Percentiles rank a stretch among this genome's conserved stretches.
Conservation (phyloP, 2,329 filamentous ascomycete species). For the Didymella glomerata region DNA sequence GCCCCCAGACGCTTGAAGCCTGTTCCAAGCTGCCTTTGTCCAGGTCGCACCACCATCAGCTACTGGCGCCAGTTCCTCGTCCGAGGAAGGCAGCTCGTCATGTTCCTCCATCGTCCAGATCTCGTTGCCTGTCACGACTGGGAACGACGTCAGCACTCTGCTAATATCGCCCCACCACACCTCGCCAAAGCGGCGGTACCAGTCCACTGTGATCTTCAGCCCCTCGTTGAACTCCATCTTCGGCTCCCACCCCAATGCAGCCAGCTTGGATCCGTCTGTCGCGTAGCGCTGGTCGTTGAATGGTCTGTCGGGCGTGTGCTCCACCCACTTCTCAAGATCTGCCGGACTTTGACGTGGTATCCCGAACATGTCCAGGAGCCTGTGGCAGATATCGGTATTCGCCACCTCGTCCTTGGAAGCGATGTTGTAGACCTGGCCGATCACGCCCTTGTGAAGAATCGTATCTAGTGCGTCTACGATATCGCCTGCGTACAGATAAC, state of each 20-base stretch:
- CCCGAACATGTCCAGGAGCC: constrained; percentile 69
- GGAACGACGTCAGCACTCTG: constrained; percentile 51
- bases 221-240: constrained; percentile 50
- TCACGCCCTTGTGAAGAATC: constrained; percentile 77
- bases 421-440: constrained; percentile 84
- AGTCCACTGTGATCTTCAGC: constrained; percentile 48
- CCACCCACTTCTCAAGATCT: constrained; percentile 70
- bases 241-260: constrained; percentile 49
- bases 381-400: constrained; percentile 73
- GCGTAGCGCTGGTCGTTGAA: constrained; percentile 58
- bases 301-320: constrained; percentile 78
- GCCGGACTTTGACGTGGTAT: constrained; percentile 53
- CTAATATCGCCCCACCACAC: constrained; percentile 54
- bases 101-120: constrained; percentile 53
- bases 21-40: constrained; percentile 38
- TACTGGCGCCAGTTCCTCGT: constrained; percentile 36
- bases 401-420: constrained; percentile 80
- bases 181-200: constrained; percentile 52
- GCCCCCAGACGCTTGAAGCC: constrained; percentile 25
- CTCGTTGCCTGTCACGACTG: constrained; percentile 51
- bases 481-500: constrained; percentile 81
- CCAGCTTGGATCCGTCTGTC: constrained; percentile 51
- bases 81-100: constrained; percentile 46
- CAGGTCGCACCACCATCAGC: constrained; percentile 23
- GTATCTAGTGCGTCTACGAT: constrained; percentile 85